Conservation (phyloP, 1,284 basidiomycete species). For the Afroboletus lepidellus region DNA sequence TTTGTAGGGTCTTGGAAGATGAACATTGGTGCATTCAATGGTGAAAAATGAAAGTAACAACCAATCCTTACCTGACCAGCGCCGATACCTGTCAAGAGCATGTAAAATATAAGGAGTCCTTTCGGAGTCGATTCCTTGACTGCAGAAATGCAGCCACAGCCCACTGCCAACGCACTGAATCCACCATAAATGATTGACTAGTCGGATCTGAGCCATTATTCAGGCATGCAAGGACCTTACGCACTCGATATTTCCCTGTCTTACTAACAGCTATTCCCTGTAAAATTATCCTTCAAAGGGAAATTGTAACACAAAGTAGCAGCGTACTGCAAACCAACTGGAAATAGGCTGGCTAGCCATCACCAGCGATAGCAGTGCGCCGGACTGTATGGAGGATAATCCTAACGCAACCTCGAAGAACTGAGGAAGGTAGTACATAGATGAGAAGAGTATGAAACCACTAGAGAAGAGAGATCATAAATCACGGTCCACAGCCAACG, state of each 20-base stretch:
- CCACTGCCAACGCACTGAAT: constrained; percentile 54
- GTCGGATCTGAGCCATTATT: background rate
- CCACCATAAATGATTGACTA: constrained; percentile 35
- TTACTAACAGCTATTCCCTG: constrained; percentile 1
- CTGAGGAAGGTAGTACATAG: constrained; percentile 1
- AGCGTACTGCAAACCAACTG: constrained; percentile 1
- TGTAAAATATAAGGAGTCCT: constrained; percentile 37
- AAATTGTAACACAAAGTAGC: no score
- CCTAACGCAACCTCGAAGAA: background rate
- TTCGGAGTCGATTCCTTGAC: constrained; percentile 48
- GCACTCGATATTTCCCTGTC: constrained; percentile 1
- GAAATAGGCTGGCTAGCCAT: background rate
- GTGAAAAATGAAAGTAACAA: background rate
- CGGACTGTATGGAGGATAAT: background rate
- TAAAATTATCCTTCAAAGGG: background rate
- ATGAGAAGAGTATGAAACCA: background rate
- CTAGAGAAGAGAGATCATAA: background rate
- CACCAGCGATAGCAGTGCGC: background rate
- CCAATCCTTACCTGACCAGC: background rate
- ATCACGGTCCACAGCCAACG: background rate
- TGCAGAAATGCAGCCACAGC: constrained; percentile 64
- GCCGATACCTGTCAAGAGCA: background rate
- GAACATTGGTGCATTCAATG: background rate
- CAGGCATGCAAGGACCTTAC: background rate
- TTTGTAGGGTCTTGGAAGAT: background rate